phyloP scores from a whole-genome alignment of 164 flowering plant genomes.

The Pachysandra terminalis region DNA sequence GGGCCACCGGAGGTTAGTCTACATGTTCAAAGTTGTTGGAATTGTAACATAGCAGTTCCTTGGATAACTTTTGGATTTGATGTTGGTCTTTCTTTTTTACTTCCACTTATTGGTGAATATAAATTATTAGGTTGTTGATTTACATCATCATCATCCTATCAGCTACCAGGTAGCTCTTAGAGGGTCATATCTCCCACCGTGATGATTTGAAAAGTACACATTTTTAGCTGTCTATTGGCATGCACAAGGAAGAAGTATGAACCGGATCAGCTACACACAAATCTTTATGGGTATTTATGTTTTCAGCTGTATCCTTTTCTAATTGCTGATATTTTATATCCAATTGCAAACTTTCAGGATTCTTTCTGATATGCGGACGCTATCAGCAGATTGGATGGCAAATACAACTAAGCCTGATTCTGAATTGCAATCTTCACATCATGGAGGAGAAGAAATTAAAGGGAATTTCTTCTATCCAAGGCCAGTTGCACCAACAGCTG shows the following conservation, averaged over 20 bases:
- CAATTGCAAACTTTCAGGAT: constrained; percentile 56
- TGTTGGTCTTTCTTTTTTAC: too few relatives aligned
- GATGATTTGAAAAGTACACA: too few relatives aligned
- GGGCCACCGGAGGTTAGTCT: too few relatives aligned
- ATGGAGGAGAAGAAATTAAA: constrained; percentile 78
- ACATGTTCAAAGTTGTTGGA: too few relatives aligned
- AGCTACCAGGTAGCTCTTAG: too few relatives aligned
- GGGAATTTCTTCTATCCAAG: constrained; percentile 77
- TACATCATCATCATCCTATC: too few relatives aligned
- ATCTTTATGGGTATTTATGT: not conserved
- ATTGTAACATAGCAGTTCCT: too few relatives aligned
- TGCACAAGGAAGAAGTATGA: not conserved
- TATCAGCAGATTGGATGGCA: constrained; percentile 99
- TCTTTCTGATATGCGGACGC: constrained; percentile 98
- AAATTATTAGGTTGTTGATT: too few relatives aligned
- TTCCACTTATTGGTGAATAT: too few relatives aligned
- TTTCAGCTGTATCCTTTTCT: not conserved
- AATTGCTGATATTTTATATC: constrained; percentile 18
- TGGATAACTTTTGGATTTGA: too few relatives aligned
- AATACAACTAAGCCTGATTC: constrained; percentile 79
- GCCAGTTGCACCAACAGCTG: constrained; percentile 95
- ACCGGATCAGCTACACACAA: not conserved
- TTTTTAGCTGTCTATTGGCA: too few relatives aligned
- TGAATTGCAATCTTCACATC: constrained; percentile 60
- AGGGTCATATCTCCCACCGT: too few relatives aligned